phyloP scores from a whole-genome alignment of 169 alveolate species.

The Plasmodium relictum region DNA sequence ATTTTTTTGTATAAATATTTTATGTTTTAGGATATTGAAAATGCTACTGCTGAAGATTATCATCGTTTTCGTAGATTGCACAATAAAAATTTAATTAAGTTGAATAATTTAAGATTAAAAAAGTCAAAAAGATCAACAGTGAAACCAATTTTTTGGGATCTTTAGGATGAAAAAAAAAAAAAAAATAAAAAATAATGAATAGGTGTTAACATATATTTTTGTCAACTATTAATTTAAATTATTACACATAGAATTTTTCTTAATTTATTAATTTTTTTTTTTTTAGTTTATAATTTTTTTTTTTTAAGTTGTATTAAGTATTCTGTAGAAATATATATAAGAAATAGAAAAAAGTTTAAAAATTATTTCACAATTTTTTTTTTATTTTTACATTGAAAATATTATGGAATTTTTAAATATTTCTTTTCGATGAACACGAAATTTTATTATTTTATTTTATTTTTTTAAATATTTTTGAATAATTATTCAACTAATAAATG shows the following conservation, averaged over 20 bases:
- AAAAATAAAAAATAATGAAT: neutral
- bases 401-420: too few relatives aligned
- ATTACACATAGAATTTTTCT: too few relatives aligned
- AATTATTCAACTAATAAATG: too few relatives aligned
- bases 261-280: too few relatives aligned
- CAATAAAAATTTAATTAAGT: slow-evolving; percentile 79
- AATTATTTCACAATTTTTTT: too few relatives aligned
- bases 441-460: too few relatives aligned
- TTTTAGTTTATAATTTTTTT: neutral
- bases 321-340: neutral
- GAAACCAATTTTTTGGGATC: slow-evolving; percentile 83
- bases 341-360: too few relatives aligned
- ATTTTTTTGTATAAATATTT: neutral
- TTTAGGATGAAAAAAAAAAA: slow-evolving; percentile 32
- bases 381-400: too few relatives aligned
- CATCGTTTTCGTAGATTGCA: slow-evolving; percentile 86
- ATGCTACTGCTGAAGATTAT: slow-evolving; percentile 83
- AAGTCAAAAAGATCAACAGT: slow-evolving; percentile 82
- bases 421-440: too few relatives aligned
- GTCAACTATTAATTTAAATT: too few relatives aligned
- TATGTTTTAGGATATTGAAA: slow-evolving; percentile 78
- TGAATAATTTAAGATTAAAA: slow-evolving; percentile 85
- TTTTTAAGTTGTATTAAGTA: neutral
- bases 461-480: too few relatives aligned
- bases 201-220: neutral